Conservation (phyloP, 495 filamentous ascomycete species). For the Podospora anserina region DNA sequence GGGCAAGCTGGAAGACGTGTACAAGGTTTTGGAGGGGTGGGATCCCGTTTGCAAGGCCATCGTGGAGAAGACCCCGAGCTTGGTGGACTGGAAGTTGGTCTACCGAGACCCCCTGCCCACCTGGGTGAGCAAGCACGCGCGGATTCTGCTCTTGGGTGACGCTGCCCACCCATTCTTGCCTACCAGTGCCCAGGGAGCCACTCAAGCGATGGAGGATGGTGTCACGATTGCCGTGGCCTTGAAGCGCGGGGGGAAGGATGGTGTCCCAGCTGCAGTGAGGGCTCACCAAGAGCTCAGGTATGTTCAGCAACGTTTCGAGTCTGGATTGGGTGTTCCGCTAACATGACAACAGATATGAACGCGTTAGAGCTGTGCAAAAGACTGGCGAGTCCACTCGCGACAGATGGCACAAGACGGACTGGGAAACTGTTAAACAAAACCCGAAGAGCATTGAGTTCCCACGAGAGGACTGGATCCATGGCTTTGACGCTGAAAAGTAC, state of each 20-base stretch:
- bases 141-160: constrained; percentile 59
- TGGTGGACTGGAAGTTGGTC: constrained; percentile 67
- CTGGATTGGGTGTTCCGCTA: not conserved
- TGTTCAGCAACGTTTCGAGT: not conserved
- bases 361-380: constrained; percentile 48
- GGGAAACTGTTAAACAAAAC: constrained; percentile 49
- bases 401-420: constrained; percentile 57
- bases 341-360: constrained; percentile 36
- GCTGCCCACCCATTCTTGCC: constrained; percentile 65
- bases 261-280: constrained; percentile 44
- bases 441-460: constrained; percentile 53
- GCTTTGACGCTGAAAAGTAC: constrained; percentile 54
- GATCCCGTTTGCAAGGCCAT: constrained; percentile 57
- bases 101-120: constrained; percentile 61
- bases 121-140: constrained; percentile 57
- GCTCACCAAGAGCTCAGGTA: constrained; percentile 50
- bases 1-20: constrained; percentile 55
- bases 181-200: constrained; percentile 60
- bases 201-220: constrained; percentile 64
- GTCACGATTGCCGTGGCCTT: constrained; percentile 59
- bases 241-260: constrained; percentile 51
- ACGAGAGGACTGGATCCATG: constrained; percentile 57
- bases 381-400: constrained; percentile 53
- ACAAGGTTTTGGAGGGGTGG: constrained; percentile 60
- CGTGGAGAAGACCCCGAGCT: constrained; percentile 56